Evolutionary conservation across 2,329 filamentous ascomycete species (phyloP), one percentile per base, ranked within the genome.

Genomic region (Annulohypoxylon truncatum): DNA sequence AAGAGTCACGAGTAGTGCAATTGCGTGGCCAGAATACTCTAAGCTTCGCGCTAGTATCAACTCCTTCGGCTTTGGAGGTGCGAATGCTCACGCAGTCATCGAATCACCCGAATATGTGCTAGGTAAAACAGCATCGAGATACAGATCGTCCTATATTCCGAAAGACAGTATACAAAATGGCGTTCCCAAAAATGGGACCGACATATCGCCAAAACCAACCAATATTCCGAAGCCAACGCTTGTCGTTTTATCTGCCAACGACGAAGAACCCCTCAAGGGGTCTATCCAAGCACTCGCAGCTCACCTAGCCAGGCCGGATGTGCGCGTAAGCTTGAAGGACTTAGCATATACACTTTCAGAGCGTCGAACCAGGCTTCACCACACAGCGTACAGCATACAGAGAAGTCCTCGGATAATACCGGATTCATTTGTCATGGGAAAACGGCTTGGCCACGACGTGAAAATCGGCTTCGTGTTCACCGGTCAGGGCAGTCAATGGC

Each of bases 401-500:
- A 38, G 10, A 4, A 10, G 15, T 18, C n/a, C 33, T 38, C 38
- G 65, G 56, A 64, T n/a, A 10, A 12, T 5, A 40, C 42, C 9
- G 24, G 55, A 26, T 5, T 13, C 5, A 12, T 50, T 65, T 13
- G 52, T 65, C 3, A 51, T 74, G 7, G 73, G 61, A 9, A 28
- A 24, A 13, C 10, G 24, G 22, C 9, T 12, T 13, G 44, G 24
- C 44, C 44, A 47, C 10, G 44, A 10, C 9, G 9, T 15, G 15
- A 26, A 26, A n/a, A 5, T 52, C 9, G 31, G 26, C 9, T 75
- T 73, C 35, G 74, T 80, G 2, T 80, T 80, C 57, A 77, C 72
- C 2, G 79, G 79, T 13, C 78, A 81, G 28, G 79, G 79, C 10
- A 77, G 78, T 1, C 79, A 81, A 53, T 80, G 75, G 68, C 46